Evolutionary conservation across 2,329 filamentous ascomycete genomes (phyloP).

Genomic region (Exophiala mesophila): DNA sequence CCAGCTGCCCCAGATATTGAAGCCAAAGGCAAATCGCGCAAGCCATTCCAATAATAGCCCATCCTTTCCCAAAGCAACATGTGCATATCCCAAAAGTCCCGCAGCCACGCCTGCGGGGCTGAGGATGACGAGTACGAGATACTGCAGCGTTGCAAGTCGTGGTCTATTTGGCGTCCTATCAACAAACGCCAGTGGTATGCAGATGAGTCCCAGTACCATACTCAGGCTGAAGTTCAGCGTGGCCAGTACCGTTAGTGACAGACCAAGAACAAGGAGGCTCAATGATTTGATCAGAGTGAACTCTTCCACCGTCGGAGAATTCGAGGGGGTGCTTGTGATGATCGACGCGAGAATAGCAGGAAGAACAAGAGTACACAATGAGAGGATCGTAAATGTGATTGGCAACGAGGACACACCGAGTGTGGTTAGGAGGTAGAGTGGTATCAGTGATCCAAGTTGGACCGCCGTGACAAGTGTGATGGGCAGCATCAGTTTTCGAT

Average conservation of each 20-base stretch:
- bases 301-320: slow-evolving; percentile 15
- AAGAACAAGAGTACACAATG: slow-evolving; percentile 40
- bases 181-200: slow-evolving; percentile 72
- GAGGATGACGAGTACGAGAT: slow-evolving; percentile 52
- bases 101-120: slow-evolving; percentile 54
- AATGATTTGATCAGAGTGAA: slow-evolving; percentile 71
- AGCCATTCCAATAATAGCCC: slow-evolving; percentile 54
- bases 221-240: slow-evolving; percentile 94
- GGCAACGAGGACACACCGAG: slow-evolving; percentile 34
- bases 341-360: slow-evolving; percentile 41
- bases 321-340: slow-evolving; percentile 28
- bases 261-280: slow-evolving; percentile 84
- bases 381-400: slow-evolving; percentile 50
- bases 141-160: slow-evolving; percentile 31
- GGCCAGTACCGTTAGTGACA: slow-evolving; percentile 85
- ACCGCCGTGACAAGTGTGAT: slow-evolving; percentile 65
- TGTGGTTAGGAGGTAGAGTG: slow-evolving; percentile 76
- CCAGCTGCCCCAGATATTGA: slow-evolving; percentile 85
- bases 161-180: slow-evolving; percentile 27
- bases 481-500: slow-evolving; percentile 46
- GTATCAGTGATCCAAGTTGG: slow-evolving; percentile 73
- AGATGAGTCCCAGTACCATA: slow-evolving; percentile 75
- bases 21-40: slow-evolving; percentile 72
- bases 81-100: slow-evolving; percentile 45
- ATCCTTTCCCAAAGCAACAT: slow-evolving; percentile 28